Conservation (phyloP, 2,329 filamentous ascomycete genomes). For the Diaporthe citri region DNA sequence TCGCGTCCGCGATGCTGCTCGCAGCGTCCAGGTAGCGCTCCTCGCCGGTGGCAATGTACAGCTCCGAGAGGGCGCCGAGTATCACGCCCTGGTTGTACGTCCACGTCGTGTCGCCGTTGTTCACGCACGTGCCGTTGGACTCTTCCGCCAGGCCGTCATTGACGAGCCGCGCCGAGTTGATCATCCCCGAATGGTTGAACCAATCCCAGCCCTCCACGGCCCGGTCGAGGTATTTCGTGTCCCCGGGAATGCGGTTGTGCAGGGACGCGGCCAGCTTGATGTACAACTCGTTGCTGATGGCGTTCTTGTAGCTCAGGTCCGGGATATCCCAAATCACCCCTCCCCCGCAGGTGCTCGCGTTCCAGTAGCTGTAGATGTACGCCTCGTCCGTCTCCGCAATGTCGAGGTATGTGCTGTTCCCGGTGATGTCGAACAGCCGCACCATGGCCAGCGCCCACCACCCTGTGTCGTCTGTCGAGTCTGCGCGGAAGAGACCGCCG, state of each 20-base stretch:
- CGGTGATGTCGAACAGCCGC: conserved; percentile 67
- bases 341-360: conserved; percentile 62
- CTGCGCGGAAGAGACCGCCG: conserved; percentile 53
- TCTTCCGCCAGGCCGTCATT: conserved; percentile 63
- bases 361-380: conserved; percentile 66
- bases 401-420: conserved; percentile 64
- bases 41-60: conserved; percentile 59
- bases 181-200: conserved; percentile 64
- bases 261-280: conserved; percentile 65
- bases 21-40: conserved; percentile 57
- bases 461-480: conserved; percentile 68
- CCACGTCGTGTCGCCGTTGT: conserved; percentile 64
- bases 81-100: conserved; percentile 72
- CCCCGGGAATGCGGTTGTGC: conserved; percentile 59
- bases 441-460: conserved; percentile 75
- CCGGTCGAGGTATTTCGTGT: conserved; percentile 58
- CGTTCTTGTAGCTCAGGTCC: conserved; percentile 62
- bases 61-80: conserved; percentile 66
- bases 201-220: conserved; percentile 66
- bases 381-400: conserved; percentile 66
- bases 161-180: conserved; percentile 63
- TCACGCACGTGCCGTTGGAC: conserved; percentile 57
- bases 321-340: conserved; percentile 70
- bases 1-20: conserved; percentile 63
- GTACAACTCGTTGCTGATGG: conserved; percentile 71